Base-by-base conservation (phyloP, 805 yeast species). In the Candida stauntonica region DNA sequence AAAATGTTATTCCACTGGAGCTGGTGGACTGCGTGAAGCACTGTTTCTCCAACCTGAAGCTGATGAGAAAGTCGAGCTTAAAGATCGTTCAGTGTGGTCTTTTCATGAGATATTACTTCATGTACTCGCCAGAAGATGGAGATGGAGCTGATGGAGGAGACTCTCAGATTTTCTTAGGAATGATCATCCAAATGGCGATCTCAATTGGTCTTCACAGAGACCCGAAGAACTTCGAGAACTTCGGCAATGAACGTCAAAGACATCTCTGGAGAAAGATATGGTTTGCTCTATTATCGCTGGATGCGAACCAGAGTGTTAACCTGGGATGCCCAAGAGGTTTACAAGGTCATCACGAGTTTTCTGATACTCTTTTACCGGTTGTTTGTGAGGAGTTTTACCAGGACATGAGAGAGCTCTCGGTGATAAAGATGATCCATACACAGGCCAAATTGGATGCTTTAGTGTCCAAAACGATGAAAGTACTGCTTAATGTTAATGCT, bases 121-220 rank as follows among this genome's bases (percentile, higher is more conserved):
- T 64, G 42, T 66, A 68, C 44, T 73, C 82, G 9, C 81, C 84
- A 1, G 81, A 79, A 44, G 79, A 73, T 44, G 73, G 73, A 17
- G 79, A 74, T 52, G 73, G 75, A 8, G 62, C 65, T 5, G 83
- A 75, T 50, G 80, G 76, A 39, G 81, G 79, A 30, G 76, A 75
- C 35, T 68, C 78, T 3, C 79, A 72, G 48, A 71, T 77, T 7
- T 70, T 73, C 38, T 55, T 72, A 12, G 77, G 81, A 1, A 68
- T 77, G 59, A 63, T 79, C 21, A 60, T 79, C 13, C 86, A 79
- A 50, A 77, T 81, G 82, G 85, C 81, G 0, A 67, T 75, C 38
- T 69, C 81, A 27, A 68, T 81, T 46, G 89, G 88, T 0, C 53
- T 81, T 18, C 80, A 81, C 53, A 66, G 87, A 48, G 88, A 81